A percentile compares a stretch with the other conserved stretches of the same genome.
Evolutionary conservation across 495 filamentous ascomycete species (phyloP).

Genomic region (Aspergillus coremiiformis): DNA sequence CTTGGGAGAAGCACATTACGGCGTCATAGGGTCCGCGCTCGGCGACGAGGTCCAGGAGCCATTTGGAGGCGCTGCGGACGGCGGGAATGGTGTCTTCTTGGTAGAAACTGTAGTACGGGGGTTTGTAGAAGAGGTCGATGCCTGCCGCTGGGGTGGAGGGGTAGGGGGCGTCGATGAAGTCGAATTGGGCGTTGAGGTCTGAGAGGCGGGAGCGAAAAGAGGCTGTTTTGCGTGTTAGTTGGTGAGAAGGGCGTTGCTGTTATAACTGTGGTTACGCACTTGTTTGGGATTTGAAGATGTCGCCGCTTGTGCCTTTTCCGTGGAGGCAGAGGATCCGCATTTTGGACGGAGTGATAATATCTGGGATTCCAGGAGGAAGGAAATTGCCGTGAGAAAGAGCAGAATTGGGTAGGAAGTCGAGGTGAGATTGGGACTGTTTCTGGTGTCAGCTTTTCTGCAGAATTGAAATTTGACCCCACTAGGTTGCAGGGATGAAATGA

Average conservation of each 20-base stretch:
- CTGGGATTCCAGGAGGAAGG: background rate
- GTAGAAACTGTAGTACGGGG: slow-evolving; percentile 46
- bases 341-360: too few species aligned
- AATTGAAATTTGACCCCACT: background rate
- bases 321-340: slow-evolving; percentile 60
- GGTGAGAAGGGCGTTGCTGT: background rate
- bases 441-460: background rate
- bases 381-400: background rate
- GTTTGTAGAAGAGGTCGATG: slow-evolving; percentile 45
- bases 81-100: slow-evolving; percentile 24
- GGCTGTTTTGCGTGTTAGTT: slow-evolving; percentile 18
- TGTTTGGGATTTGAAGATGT: slow-evolving; percentile 53
- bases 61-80: slow-evolving; percentile 33
- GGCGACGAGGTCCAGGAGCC: slow-evolving; percentile 42
- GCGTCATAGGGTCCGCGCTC: slow-evolving; percentile 53
- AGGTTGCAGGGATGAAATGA: background rate
- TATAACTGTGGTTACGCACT: slow-evolving; percentile 27
- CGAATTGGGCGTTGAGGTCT: slow-evolving; percentile 38
- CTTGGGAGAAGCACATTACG: slow-evolving; percentile 55
- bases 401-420: background rate
- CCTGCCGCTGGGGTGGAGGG: slow-evolving; percentile 40
- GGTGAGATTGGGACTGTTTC: background rate
- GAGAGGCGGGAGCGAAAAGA: slow-evolving; percentile 34
- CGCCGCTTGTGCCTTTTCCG: slow-evolving; percentile 52
- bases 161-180: slow-evolving; percentile 50